Base-by-base conservation (phyloP, 768 basidiomycete species). In the Candolleomyces eurysporus region DNA sequence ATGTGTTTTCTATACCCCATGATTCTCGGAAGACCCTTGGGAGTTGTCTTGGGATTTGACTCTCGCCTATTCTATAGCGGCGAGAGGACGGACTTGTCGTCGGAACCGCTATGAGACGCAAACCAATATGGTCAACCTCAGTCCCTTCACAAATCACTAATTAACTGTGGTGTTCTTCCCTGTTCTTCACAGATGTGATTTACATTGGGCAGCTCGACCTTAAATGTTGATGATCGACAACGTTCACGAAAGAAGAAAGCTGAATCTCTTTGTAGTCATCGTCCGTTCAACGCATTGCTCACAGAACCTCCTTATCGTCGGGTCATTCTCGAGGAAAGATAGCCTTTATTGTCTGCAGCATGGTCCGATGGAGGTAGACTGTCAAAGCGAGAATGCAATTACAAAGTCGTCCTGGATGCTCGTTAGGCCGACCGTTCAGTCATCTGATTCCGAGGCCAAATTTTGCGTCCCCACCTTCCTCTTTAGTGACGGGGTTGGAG, bases 281-380 rank as follows among this genome's bases (percentile, higher is more conserved):
- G 32, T 11, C 16, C 40, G 31, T 21, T 19, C 11, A 14, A 26
- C 21, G 31, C 8, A 56, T n/a, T 21, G 54, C 9, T 56, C 19
- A 22, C 36, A 56, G 22, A 22, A 36, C 54, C n/a, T 39, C 40
- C 5, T 21, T 59, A 59, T 58, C 40, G 31, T 52, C 57, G 57
- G 61, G 50, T 42, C 40, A 59, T 63, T 54, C 32, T 59, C 58
- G 57, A 53, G 49, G 61, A 56, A 63, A 57, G 61, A 21, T 17
- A 19, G 45, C 36, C 40, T 5, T 32, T 17, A 32, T 26, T 45
- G 21, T 17, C 2, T 39, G 36, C 57, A 43, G 58, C 43, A 45
- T 46, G 31, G 19, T 39, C 52, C 58, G 58, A 59, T 54, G 42
- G 30, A 58, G 57, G 57, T 51, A 42, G 57, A 51, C 26, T 16